Evolutionary conservation across 2,329 filamentous ascomycete genomes (phyloP), one percentile per base, ranked within the genome.

Genomic region (Dothiorella sarmentorum): DNA sequence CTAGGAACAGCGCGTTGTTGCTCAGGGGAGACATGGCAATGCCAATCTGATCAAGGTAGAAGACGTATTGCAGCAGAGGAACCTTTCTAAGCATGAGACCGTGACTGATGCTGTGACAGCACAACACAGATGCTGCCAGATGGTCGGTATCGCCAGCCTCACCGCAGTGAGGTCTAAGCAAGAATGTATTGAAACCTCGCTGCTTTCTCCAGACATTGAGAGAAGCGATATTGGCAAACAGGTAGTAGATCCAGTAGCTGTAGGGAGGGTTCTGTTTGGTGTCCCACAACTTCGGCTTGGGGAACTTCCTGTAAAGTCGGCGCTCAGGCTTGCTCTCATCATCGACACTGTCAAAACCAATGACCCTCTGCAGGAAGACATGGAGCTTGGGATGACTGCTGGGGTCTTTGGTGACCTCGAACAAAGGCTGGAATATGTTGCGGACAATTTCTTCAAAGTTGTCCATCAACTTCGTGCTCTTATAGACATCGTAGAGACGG

Each of bases 1-100:
- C 91, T 55, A 99, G 78, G 76, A 99, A 99, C 29, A 99, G 77
- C 0, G 94, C 94, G 67, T 99, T 99, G 78, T 99, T 99, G 73
- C 91, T 96, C 44, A 99, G 81, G 2, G 94, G 94, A n/a, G 93
- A 97, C 94, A 99, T 99, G 61, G 94, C 94, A 63, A 99, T 94
- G 60, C 94, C 94, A 62, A 99, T 97, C 70, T 97, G 93, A 69
- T 99, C 92, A 18, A 99, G 84, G 68, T 99, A 99, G 77, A 96
- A 99, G 52, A 97, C 85, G 73, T 99, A 99, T 73, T 99, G 94
- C 58, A 99, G 77, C 61, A 99, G 77, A 2, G 94, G 94, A 2
- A 97, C 92, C 71, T 99, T 99, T 62, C 94, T 88, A 37, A 99
- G 82, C 57, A 96, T 78, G 57, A 99, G 83, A 18, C 94, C 94